Percentiles rank a stretch among this genome's conserved stretches.
phyloP scores from a whole-genome alignment of 2,329 filamentous ascomycete species.

The Stagonosporopsis rhizophila region DNA sequence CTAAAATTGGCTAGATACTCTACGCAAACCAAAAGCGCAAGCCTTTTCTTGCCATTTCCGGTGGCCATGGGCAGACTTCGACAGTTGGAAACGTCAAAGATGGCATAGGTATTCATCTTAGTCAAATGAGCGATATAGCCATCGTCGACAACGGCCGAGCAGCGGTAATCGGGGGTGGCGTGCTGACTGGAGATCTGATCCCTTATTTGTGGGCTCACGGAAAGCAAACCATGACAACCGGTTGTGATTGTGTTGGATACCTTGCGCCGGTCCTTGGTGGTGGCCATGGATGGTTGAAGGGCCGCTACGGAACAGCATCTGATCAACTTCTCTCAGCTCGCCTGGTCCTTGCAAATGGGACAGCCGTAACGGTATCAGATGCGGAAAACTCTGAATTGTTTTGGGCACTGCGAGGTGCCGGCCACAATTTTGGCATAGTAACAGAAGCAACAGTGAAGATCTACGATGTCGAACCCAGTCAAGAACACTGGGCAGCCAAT shows the following conservation, averaged over 20 bases:
- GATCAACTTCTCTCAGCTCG: constrained; percentile 35
- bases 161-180: constrained; percentile 33
- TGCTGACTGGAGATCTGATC: constrained; percentile 34
- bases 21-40: constrained; percentile 33
- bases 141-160: neutral
- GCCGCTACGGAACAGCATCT: constrained; percentile 49
- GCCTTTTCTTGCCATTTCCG: constrained; percentile 48
- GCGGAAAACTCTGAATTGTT: constrained; percentile 49
- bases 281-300: constrained; percentile 64
- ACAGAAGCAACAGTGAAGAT: constrained; percentile 29
- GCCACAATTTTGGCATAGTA: constrained; percentile 46
- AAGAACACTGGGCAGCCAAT: constrained; percentile 8
- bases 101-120: constrained; percentile 6
- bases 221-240: constrained; percentile 32
- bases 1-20: constrained; percentile 18
- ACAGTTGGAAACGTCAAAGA: constrained; percentile 32
- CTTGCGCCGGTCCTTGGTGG: constrained; percentile 65
- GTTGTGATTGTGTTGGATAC: constrained; percentile 54
- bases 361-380: constrained; percentile 39
- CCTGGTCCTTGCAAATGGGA: constrained; percentile 51
- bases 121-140: neutral
- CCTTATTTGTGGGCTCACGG: constrained; percentile 34
- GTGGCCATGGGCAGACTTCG: constrained; percentile 43
- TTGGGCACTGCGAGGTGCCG: constrained; percentile 47
- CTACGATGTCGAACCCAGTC: constrained; percentile 19